Percentiles rank a stretch among this genome's conserved stretches.
These are phyloP conservation scores for Boechera stricta DNA, from an alignment of 345 rosid genomes.

Conservation along the genomic window DNA sequence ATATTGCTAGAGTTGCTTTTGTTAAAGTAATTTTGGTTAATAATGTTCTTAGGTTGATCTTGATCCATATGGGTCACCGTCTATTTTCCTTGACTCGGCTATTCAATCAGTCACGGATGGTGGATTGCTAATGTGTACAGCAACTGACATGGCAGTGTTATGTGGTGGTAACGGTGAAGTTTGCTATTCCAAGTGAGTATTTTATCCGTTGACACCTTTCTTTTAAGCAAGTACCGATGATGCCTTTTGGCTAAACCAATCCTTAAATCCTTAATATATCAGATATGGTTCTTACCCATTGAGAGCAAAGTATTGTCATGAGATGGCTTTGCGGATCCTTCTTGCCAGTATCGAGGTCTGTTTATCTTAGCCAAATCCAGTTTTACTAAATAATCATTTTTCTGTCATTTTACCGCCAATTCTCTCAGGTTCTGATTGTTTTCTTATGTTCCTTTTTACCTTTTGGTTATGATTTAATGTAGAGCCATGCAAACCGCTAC, in stretches of 20 bases:
- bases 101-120: conserved; percentile 93
- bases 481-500: conserved; percentile 99
- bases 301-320: conserved; percentile 96
- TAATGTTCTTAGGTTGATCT: conserved; percentile 81
- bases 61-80: conserved; percentile 99
- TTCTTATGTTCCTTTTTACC: conserved; percentile 8
- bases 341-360: conserved; percentile 94
- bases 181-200: conserved; percentile 96
- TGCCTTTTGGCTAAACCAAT: conserved; percentile 25
- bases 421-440: background rate
- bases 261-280: conserved; percentile 35
- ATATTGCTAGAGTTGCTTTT: background rate
- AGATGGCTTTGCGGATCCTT: conserved; percentile 99
- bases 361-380: background rate
- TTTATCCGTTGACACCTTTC: conserved; percentile 15
- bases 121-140: conserved; percentile 95
- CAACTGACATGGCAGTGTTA: conserved; percentile 97
- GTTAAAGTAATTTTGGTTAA: conserved; percentile 10
- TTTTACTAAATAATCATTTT: background rate
- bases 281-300: conserved; percentile 96
- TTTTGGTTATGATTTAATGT: conserved; percentile 29
- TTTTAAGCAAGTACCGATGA: background rate
- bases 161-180: conserved; percentile 98
- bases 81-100: conserved; percentile 92
- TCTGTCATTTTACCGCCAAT: background rate